Evolutionary conservation across 306 rosid species (phyloP).

Genomic region (Fragaria nilgerrensis): DNA sequence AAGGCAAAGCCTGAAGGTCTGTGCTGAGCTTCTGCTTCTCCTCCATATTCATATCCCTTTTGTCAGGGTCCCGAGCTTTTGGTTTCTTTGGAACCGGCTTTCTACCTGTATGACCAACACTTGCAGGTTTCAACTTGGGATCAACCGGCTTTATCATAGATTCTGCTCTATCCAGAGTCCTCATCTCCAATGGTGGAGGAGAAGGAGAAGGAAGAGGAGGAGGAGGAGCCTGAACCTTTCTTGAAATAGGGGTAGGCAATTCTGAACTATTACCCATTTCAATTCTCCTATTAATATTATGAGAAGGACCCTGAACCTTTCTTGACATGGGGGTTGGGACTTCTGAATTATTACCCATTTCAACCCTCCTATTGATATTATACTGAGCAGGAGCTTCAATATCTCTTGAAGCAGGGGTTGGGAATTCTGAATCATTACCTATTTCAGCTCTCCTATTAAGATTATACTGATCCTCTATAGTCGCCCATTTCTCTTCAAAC

Average conservation of each 20-base stretch:
- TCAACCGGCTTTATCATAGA: constrained; percentile 38
- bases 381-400: constrained; percentile 14
- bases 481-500: constrained; percentile 77
- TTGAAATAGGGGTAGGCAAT: not conserved
- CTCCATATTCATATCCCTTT: constrained; percentile 79
- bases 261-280: not conserved
- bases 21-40: constrained; percentile 86
- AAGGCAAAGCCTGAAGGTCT: constrained; percentile 70
- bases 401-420: constrained; percentile 49
- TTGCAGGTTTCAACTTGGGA: constrained; percentile 32
- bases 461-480: constrained; percentile 53
- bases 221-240: constrained; percentile 20
- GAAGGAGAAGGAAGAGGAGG: constrained; percentile 34
- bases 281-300: not conserved
- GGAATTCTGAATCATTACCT: constrained; percentile 35
- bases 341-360: constrained; percentile 23
- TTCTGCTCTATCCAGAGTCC: constrained; percentile 56
- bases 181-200: constrained; percentile 31
- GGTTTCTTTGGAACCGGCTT: constrained; percentile 71
- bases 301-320: constrained; percentile 9
- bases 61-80: constrained; percentile 65
- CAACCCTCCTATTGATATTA: constrained; percentile 4
- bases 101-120: constrained; percentile 46
- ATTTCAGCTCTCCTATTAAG: constrained; percentile 44
- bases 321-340: not conserved